Base-by-base conservation (phyloP, 192 early-diverging fungal genomes). In the Globomyces pollinis-pini region DNA sequence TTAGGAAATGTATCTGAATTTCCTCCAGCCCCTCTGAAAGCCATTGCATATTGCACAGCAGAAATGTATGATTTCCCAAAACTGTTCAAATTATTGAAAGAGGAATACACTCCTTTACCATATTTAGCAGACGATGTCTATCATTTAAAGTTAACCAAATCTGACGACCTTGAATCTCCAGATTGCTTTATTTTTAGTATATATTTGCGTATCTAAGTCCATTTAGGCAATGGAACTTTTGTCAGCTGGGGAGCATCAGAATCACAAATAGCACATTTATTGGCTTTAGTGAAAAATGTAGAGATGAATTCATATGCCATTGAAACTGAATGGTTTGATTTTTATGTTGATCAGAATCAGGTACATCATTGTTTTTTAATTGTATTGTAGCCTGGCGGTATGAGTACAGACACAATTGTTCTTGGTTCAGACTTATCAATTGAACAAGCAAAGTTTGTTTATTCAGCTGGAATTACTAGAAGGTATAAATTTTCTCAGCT, bases 111-210 rank as follows among this genome's bases (percentile, higher is more conserved):
- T 4, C 62, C 79, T 5, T 67, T 75, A 16, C 75, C 78, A 2
- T 71, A 59, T 60, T 72, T 81, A 33, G 69, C 79, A 13, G 75
- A 80, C 24, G 80, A 78, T 38, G 79, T 78, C n/a, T 77, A 70
- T 57, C 75, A 83, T 41, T 38, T 84, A 16, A 55, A 62, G 13
- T 28, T 73, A 32, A 34, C 43, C 26, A 34, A 41, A 1, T 30
- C 61, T 26, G 52, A 50, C 3, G 31, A 23, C 2, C 26, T 67
- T 21, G 69, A 54, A 45, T 23, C 29, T 18, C 21, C 56, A 0
- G 43, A 50, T 18, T 20, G 26, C 56, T 23, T 28, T 15, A 67
- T 13, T 39, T 26, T 23, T 13, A 0, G 23, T 41, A 35, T 56
- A 12, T 20, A 41, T 28, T 15, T 66, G 59, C 24, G 80, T 81